Evolutionary conservation across 768 basidiomycete genomes (phyloP), one percentile per base, ranked within the genome.

Genomic region (Floccularia luteovirens): DNA sequence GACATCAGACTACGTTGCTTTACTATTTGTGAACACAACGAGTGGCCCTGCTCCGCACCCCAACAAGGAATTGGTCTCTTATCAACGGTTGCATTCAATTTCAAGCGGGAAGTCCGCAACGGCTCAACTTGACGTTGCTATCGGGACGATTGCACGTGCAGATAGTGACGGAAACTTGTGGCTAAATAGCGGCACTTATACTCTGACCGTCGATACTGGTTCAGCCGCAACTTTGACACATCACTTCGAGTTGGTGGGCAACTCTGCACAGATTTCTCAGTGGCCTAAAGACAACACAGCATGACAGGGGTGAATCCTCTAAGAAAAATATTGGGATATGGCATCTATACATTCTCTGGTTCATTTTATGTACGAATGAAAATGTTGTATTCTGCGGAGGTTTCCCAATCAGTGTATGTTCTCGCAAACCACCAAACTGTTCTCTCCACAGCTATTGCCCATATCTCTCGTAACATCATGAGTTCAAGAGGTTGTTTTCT

Each of bases 1-100:
- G 10, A 54, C 67, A 0, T 78, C 75, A 8, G 76, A 79, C 55
- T 77, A 74, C 47, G 71, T 74, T 17, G 65, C 73, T 6, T 62
- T 77, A 38, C 57, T 76, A 11, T 79, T 77, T 56, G 51, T 69
- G 43, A 69, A 63, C 35, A 66, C 69, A 19, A 61, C 60, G 3
- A 65, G 60, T 19, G 75, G 75, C 2, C 73, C 74, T 2, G 49
- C 65, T 12, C 76, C 75, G 1, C 63, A 61, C 39, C 75, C 74
- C 16, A 71, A 70, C 40, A 76, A 77, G 53, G 55, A 65, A 44
- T 68, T 78, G 35, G 60, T 74, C 5, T 56, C 68, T 2, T 79
- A 75, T 51, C 58, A 63, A 12, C 70, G 75, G 16, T 38, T 60
- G 7, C 55, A 58, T 34, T 36, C 47, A 3, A 58, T 64, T 36